Evolutionary conservation across 768 basidiomycete genomes (phyloP).

Genomic region (Boletus vermiculosoides): DNA sequence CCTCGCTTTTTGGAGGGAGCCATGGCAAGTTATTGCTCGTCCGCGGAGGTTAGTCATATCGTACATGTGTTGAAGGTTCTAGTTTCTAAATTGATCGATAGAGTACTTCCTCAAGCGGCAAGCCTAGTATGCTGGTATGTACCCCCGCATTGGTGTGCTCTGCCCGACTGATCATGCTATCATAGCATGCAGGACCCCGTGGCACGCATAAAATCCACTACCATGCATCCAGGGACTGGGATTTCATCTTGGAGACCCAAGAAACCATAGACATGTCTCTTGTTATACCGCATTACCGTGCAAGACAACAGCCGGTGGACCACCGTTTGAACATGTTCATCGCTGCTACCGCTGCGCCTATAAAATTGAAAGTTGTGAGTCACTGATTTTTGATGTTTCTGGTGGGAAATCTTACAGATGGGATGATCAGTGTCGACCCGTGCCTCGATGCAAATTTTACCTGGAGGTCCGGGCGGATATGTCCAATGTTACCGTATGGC

Average conservation of each 20-base stretch:
- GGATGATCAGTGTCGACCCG: constrained; percentile 52
- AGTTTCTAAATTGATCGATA: constrained; percentile 16
- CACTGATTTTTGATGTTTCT: not conserved
- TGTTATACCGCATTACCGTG: constrained; percentile 75
- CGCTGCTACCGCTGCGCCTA: constrained; percentile 46
- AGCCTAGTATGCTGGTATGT: constrained; percentile 15
- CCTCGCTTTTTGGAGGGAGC: constrained; percentile 2
- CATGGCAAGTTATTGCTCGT: constrained; percentile 30
- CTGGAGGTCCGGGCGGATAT: constrained; percentile 62
- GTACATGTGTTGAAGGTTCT: not conserved
- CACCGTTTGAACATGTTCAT: constrained; percentile 74
- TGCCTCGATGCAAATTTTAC: constrained; percentile 53
- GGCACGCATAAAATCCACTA: constrained; percentile 70
- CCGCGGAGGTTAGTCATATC: constrained; percentile 26
- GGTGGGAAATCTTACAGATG: not conserved
- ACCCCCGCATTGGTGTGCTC: not conserved
- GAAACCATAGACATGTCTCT: constrained; percentile 62
- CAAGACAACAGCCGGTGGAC: constrained; percentile 66
- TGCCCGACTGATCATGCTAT: constrained; percentile 2
- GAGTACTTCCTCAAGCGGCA: constrained; percentile 26
- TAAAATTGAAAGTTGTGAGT: constrained; percentile 76
- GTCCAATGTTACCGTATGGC: constrained; percentile 74
- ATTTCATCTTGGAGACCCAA: constrained; percentile 58
- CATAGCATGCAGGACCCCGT: constrained; percentile 31
- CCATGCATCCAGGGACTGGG: constrained; percentile 58